Evolutionary conservation across 169 alveolate genomes (phyloP).

Genomic region (Eimeria maxima): DNA sequence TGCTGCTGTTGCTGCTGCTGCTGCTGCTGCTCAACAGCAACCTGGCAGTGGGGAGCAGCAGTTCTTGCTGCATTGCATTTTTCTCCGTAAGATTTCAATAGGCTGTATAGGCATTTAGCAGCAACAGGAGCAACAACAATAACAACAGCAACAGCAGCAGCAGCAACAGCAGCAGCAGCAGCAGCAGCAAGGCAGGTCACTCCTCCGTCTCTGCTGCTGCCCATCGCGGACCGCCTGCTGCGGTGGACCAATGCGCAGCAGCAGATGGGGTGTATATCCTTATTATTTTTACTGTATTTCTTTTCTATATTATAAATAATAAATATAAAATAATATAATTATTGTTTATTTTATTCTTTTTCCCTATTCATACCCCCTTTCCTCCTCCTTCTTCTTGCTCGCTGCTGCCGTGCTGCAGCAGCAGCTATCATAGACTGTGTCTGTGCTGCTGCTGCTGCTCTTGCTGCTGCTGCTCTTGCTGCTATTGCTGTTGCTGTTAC

Average conservation of each 20-base stretch:
- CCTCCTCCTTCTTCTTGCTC: not conserved
- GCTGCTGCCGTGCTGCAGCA: not conserved
- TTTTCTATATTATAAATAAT: not conserved
- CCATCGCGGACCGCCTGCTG: slow-evolving; percentile 13
- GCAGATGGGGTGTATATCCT: not conserved
- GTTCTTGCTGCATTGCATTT: not conserved
- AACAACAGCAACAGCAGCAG: not conserved
- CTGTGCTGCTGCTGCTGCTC: not conserved
- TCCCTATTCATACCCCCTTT: not conserved
- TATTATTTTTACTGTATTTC: not conserved
- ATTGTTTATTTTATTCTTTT: not conserved
- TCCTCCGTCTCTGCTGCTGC: slow-evolving; percentile 33
- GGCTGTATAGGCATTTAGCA: not conserved
- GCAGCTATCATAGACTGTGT: not conserved
- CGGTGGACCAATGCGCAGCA: not conserved
- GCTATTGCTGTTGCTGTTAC: not conserved
- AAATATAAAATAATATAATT: not conserved
- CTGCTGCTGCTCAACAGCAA: not conserved
- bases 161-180: slow-evolving; percentile 33
- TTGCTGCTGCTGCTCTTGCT: not conserved
- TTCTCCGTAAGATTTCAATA: not conserved
- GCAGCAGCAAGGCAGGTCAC: slow-evolving; percentile 46
- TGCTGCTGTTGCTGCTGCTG: not conserved
- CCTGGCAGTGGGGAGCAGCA: not conserved
- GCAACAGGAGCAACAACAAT: not conserved